Evolutionary conservation across 805 yeast genomes (phyloP).

Genomic region (Candida piceae): DNA sequence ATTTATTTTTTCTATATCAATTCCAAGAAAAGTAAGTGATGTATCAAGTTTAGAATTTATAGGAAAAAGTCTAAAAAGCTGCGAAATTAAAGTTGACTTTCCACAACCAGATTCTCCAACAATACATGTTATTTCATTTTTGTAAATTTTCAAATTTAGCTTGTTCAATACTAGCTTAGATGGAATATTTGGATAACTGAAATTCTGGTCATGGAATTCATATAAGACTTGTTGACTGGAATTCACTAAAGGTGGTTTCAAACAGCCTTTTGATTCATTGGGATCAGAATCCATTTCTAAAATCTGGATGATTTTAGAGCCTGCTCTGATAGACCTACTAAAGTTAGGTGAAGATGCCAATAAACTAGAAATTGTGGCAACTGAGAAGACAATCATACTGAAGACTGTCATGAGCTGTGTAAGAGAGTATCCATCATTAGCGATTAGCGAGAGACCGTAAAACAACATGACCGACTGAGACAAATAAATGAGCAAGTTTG

Average conservation of each 20-base stretch:
- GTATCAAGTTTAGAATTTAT: conserved; percentile 22
- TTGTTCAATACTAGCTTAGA: conserved; percentile 32
- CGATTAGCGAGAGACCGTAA: conserved; percentile 74
- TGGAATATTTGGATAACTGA: conserved; percentile 40
- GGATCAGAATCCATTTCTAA: conserved; percentile 30
- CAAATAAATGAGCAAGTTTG: conserved; percentile 47
- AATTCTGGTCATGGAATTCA: conserved; percentile 40
- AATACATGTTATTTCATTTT: conserved; percentile 55
- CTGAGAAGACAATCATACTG: conserved; percentile 67
- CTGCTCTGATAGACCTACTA: conserved; percentile 74
- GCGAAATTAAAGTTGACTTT: conserved; percentile 66
- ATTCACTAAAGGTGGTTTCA: conserved; percentile 21
- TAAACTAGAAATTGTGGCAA: conserved; percentile 55
- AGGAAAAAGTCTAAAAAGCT: conserved; percentile 51
- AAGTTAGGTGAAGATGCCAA: conserved; percentile 72
- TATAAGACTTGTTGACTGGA: conserved; percentile 23
- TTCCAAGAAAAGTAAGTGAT: conserved; percentile 39
- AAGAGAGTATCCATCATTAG: conserved; percentile 48
- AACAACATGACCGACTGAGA: conserved; percentile 73
- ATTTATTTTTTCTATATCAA: conserved; percentile 43
- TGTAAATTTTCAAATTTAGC: conserved; percentile 37
- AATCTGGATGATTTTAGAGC: conserved; percentile 44
- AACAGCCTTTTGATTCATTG: conserved; percentile 34
- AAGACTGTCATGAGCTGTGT: conserved; percentile 63
- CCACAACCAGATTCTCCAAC: conserved; percentile 92